These are phyloP conservation scores for Trametes elegans DNA, from an alignment of 768 basidiomycete species.

Conservation along the genomic window DNA sequence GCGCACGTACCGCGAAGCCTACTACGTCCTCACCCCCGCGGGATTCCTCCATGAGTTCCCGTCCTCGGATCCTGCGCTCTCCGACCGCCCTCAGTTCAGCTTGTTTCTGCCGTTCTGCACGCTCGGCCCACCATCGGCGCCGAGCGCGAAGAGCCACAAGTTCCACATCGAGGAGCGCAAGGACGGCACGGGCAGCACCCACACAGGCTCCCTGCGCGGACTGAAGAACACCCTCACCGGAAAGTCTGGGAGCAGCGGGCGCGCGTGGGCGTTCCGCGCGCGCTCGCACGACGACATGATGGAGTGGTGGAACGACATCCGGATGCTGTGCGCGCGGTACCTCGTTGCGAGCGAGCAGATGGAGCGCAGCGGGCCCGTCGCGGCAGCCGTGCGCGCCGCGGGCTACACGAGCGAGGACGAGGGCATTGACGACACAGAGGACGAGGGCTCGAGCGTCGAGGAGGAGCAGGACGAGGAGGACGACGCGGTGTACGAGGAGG, in stretches of 20 bases:
- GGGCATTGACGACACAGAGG: slow-evolving; percentile 52
- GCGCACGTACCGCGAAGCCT: slow-evolving; percentile 78
- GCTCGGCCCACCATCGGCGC: slow-evolving; percentile 82
- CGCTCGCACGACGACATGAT: slow-evolving; percentile 95
- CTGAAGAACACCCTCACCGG: slow-evolving; percentile 31
- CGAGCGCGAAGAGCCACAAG: slow-evolving; percentile 76
- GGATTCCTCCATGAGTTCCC: slow-evolving; percentile 95
- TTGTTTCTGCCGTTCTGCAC: slow-evolving; percentile 95
- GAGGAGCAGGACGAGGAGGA: slow-evolving; percentile 42
- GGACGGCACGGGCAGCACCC: slow-evolving; percentile 70
- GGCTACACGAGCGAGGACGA: slow-evolving; percentile 88
- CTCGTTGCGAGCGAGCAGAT: slow-evolving; percentile 92
- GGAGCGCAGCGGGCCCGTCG: slow-evolving; percentile 89
- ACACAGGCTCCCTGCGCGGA: slow-evolving; percentile 50
- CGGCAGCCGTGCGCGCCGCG: slow-evolving; percentile 84
- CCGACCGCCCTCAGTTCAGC: slow-evolving; percentile 68
- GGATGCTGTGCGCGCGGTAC: slow-evolving; percentile 92
- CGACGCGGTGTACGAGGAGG: slow-evolving; percentile 50
- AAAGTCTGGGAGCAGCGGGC: slow-evolving; percentile 38
- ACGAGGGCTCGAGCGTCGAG: slow-evolving; percentile 61
- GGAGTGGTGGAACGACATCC: slow-evolving; percentile 99
- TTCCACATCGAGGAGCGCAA: slow-evolving; percentile 96
- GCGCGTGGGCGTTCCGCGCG: slow-evolving; percentile 89
- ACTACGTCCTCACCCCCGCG: slow-evolving; percentile 91
- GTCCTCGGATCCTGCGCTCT: slow-evolving; percentile 66